Base-by-base conservation (phyloP, 192 early-diverging fungal species). In the Pecoramyces ruminantium region DNA sequence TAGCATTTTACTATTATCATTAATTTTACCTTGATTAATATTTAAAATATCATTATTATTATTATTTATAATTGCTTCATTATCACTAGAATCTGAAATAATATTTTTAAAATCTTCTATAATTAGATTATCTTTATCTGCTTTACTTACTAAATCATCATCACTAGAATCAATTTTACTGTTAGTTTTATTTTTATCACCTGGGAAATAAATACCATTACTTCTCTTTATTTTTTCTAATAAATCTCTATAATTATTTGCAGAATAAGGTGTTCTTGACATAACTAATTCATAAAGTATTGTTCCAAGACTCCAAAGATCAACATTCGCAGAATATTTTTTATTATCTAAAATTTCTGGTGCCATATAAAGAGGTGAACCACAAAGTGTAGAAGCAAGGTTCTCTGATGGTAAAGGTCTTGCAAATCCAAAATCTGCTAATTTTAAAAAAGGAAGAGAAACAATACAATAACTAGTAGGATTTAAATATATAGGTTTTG, bases 391-490 rank as follows among this genome's bases (percentile, higher is more conserved):
- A 17, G 82, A 82, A 0, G 82, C 97, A 79, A 99, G 84, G n/a
- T 92, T 93, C 9, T 93, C 89, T 17, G 88, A 88, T 28, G 92
- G 93, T 38, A 99, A 85, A 18, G 92, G 92, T 28, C 98, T 89
- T 3, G 98, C 97, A 88, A 99, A 99, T 16, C 98, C 98, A 86
- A 99, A 99, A 84, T 99, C 98, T 14, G 96, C 98, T 17, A 99
- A 90, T 82, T 98, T 97, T 17, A 99, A 86, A 29, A 86, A 86
- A 21, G 97, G 97, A 28, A 95, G 82, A 13, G 89, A 86, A 78
- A 89, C 87, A 29, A 83, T 79, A 90, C 87, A 82, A 79, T 38
- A 29, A 80, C 82, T 28, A 86, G 84, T 30, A 92, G 84, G 17
- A 93, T 92, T 67, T 89, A 86, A n/a, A 98, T 84, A 21, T 95